Evolutionary conservation across 164 flowering plant species (phyloP).

Genomic region (Vitis cinerea): DNA sequence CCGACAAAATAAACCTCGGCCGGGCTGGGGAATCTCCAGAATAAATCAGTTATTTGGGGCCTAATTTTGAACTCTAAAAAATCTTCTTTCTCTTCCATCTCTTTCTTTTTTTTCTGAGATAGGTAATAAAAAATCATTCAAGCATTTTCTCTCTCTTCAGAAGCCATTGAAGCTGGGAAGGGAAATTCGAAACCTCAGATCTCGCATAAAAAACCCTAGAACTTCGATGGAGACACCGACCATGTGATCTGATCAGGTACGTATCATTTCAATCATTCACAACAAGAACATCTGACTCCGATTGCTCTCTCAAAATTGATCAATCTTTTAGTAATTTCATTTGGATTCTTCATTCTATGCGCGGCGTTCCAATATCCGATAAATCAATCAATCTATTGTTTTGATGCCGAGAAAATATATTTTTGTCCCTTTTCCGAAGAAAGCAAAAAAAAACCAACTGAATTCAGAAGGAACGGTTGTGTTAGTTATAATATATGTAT

Average conservation of each 20-base stretch:
- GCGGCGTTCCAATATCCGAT: background rate
- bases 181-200: slow-evolving; percentile 8
- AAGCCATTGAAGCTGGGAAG: slow-evolving; percentile 23
- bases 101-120: background rate
- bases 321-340: background rate
- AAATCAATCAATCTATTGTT: background rate
- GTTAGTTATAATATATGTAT: background rate
- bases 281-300: background rate
- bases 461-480: background rate
- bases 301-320: background rate
- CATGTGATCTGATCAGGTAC: slow-evolving; percentile 18
- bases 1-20: too few species aligned
- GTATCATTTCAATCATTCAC: too few species aligned
- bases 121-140: background rate
- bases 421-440: background rate
- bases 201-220: slow-evolving; percentile 11
- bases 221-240: background rate
- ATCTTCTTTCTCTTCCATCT: background rate
- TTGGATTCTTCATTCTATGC: background rate
- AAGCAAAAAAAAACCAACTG: background rate
- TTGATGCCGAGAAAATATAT: slow-evolving; percentile 2
- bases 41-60: background rate
- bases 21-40: too few species aligned
- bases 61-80: background rate
- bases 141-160: slow-evolving; percentile 1